Evolutionary conservation across 495 filamentous ascomycete species (phyloP).

Genomic region (Trichoderma orchidacearum): DNA sequence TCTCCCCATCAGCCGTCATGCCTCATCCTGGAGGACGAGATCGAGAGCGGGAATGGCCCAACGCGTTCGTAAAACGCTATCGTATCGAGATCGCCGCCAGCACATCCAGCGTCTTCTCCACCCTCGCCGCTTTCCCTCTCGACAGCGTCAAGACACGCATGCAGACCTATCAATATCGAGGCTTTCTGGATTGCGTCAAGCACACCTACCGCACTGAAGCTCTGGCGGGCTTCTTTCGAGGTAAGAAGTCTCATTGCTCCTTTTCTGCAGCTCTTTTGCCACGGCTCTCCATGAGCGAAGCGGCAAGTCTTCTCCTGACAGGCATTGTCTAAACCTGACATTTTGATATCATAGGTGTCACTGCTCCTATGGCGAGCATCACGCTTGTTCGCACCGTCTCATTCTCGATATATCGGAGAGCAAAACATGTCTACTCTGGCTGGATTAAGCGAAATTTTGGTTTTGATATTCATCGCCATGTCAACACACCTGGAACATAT

Average conservation of each 20-base stretch:
- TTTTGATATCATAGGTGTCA: constrained; percentile 39
- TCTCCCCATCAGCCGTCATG: neutral
- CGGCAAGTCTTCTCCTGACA: neutral
- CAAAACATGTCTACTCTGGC: constrained; percentile 62
- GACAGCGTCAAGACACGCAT: constrained; percentile 80
- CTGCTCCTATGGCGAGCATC: constrained; percentile 73
- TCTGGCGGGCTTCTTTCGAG: constrained; percentile 64
- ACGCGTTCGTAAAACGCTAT: constrained; percentile 48
- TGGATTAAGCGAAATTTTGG: constrained; percentile 52
- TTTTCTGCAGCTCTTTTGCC: neutral
- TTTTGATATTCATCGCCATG: constrained; percentile 53
- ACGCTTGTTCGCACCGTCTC: constrained; percentile 82
- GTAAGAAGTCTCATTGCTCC: constrained; percentile 22
- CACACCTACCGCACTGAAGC: constrained; percentile 63
- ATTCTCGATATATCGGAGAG: constrained; percentile 83
- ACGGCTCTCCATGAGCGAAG: neutral
- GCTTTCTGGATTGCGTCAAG: constrained; percentile 52
- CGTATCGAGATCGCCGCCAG: constrained; percentile 70
- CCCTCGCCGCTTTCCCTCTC: constrained; percentile 60
- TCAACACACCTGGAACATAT: constrained; percentile 53
- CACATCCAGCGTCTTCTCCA: constrained; percentile 58
- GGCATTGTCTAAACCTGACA: neutral
- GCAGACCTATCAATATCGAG: constrained; percentile 67
- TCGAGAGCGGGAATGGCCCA: constrained; percentile 29
- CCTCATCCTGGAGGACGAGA: constrained; percentile 13